Percentiles rank a stretch among this genome's conserved stretches.
Conservation (phyloP, 2,329 filamentous ascomycete species). For the Cladophialophora carrionii region DNA sequence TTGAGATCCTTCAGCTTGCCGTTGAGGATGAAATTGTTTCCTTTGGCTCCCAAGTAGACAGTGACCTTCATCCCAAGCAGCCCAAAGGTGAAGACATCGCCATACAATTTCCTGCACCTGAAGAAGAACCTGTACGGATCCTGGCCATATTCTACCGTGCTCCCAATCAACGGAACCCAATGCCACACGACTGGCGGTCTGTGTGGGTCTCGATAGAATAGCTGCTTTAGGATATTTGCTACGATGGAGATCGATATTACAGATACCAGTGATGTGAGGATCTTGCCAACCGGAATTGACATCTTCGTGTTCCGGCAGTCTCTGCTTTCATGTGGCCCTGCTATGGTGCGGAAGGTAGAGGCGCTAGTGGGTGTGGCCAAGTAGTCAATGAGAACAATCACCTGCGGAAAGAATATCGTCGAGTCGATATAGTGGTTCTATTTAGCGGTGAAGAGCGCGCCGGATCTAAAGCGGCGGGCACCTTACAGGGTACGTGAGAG, state of each 20-base stretch:
- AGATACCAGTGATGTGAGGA: neutral
- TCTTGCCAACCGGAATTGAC: neutral
- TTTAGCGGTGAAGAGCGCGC: neutral
- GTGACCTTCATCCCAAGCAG: constrained; percentile 88
- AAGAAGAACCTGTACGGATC: constrained; percentile 70
- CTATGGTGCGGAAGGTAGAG: neutral
- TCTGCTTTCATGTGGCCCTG: neutral
- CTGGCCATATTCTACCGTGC: constrained; percentile 91
- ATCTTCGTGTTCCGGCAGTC: neutral
- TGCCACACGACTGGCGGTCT: constrained; percentile 65
- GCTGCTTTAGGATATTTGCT: constrained; percentile 35
- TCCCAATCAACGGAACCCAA: constrained; percentile 75
- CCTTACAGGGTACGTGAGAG: neutral
- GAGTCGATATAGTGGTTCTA: neutral
- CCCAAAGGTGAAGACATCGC: constrained; percentile 87
- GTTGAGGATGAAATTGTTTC: constrained; percentile 90
- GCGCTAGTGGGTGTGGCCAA: neutral
- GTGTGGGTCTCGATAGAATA: constrained; percentile 28
- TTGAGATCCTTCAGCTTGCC: constrained; percentile 87
- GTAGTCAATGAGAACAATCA: neutral
- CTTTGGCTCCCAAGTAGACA: constrained; percentile 76
- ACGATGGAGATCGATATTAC: constrained; percentile 23
- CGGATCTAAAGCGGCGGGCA: neutral
- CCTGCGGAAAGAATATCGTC: neutral
- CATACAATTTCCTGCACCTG: constrained; percentile 74